phyloP scores from a whole-genome alignment of 345 rosid genomes.

The Gossypium rotundifolium region DNA sequence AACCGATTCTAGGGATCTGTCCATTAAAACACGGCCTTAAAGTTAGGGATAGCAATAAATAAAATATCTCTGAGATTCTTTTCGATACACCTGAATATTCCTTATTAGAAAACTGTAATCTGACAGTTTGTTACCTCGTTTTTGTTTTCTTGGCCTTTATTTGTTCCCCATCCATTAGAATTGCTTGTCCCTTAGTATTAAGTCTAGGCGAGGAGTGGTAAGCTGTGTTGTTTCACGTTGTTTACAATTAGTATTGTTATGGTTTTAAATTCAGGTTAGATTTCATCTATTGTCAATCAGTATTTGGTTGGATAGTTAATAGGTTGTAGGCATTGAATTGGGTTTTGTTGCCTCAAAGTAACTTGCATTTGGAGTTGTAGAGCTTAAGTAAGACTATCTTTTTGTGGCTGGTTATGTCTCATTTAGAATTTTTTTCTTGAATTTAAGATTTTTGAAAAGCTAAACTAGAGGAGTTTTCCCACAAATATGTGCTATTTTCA shows the following conservation, averaged over 20 bases:
- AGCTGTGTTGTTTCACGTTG: not conserved
- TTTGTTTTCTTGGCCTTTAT: not conserved
- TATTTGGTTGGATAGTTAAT: not conserved
- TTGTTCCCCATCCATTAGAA: not conserved
- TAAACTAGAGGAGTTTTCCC: not conserved
- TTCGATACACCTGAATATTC: too few species aligned
- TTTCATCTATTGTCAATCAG: not conserved
- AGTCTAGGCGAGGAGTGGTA: not conserved
- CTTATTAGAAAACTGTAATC: too few species aligned
- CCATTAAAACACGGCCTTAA: too few species aligned
- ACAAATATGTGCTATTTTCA: not conserved
- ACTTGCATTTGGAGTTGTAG: not conserved
- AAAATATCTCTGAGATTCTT: too few species aligned
- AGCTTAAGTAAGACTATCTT: not conserved
- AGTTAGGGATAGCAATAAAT: too few species aligned
- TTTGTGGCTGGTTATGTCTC: not conserved
- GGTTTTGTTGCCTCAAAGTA: not conserved
- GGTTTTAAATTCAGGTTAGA: not conserved
- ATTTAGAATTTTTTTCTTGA: not conserved
- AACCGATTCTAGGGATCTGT: too few species aligned
- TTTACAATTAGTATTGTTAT: not conserved
- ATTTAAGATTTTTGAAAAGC: not conserved
- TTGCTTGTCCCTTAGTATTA: not conserved
- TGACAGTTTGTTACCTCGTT: not conserved
- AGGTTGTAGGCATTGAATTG: not conserved